Percentiles rank a stretch among this genome's conserved stretches.
Conservation (phyloP, 352 stramenopile species). For the Globisporangium heterothallicum region DNA sequence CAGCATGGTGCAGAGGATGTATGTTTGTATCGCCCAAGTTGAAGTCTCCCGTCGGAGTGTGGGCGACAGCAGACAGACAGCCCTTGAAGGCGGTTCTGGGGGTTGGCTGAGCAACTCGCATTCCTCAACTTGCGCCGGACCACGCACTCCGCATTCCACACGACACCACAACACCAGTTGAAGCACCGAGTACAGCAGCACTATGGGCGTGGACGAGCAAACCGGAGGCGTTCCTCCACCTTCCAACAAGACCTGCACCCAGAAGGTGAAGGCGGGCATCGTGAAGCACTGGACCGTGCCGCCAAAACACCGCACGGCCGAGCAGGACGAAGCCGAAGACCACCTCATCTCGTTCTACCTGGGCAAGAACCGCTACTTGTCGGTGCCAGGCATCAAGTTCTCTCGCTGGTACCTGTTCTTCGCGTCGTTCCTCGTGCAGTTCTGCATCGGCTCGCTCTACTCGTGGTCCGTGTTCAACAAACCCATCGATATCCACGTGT, state of each 20-base stretch:
- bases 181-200: no score
- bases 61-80: no score
- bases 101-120: conserved; percentile 9
- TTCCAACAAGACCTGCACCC: conserved; percentile 26
- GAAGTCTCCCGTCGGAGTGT: no score
- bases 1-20: not conserved
- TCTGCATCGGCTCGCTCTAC: conserved; percentile 73
- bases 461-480: conserved; percentile 75
- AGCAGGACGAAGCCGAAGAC: conserved; percentile 49
- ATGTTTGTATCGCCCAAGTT: not conserved
- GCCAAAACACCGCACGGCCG: conserved; percentile 27
- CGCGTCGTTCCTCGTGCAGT: conserved; percentile 58
- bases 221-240: conserved; percentile 9
- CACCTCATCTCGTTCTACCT: conserved; percentile 50
- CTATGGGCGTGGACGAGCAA: conserved; percentile 19
- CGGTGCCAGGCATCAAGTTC: conserved; percentile 35
- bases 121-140: conserved; percentile 9
- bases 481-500: conserved; percentile 52
- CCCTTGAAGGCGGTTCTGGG: not conserved
- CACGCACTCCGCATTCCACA: not conserved
- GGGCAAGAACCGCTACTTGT: conserved; percentile 47
- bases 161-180: not conserved
- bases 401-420: conserved; percentile 64
- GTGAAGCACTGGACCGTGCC: conserved; percentile 47
- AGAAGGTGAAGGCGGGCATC: conserved; percentile 21